A percentile compares a stretch with the other conserved stretches of the same genome.
Evolutionary conservation across 208 protist species (phyloP).

Genomic region (Trypanosoma mega): DNA sequence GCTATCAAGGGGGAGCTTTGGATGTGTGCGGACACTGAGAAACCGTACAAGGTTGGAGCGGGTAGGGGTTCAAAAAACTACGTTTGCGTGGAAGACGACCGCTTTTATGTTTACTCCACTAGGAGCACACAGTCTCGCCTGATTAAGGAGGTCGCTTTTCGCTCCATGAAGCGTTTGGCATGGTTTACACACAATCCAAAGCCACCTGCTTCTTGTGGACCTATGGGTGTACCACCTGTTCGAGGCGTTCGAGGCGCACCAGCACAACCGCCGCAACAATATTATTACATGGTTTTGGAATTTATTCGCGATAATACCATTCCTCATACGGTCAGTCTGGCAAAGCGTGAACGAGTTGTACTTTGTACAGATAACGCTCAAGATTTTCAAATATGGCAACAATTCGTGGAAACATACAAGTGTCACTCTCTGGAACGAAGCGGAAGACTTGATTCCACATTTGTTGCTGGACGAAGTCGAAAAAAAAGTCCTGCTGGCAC

Average conservation of each 20-base stretch:
- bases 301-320: conserved; percentile 63
- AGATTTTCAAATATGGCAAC: conserved; percentile 77
- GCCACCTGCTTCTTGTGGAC: conserved; percentile 7
- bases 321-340: conserved; percentile 23
- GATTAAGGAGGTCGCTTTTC: conserved; percentile 65
- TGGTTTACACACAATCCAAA: conserved; percentile 74
- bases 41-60: conserved; percentile 62
- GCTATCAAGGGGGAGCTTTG: conserved; percentile 77
- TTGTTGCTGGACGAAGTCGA: conserved; percentile 22
- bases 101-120: conserved; percentile 69
- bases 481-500: background rate
- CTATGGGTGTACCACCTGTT: conserved; percentile 1
- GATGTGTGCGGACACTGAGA: conserved; percentile 66
- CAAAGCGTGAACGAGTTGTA: conserved; percentile 72
- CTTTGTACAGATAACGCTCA: conserved; percentile 79
- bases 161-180: conserved; percentile 71
- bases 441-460: background rate
- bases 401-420: conserved; percentile 73
- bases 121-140: conserved; percentile 44
- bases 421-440: conserved; percentile 28
- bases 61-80: conserved; percentile 73
- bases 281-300: conserved; percentile 85
- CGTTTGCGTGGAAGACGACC: conserved; percentile 65
- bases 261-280: conserved; percentile 14
- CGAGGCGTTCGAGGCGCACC: conserved; percentile 4